A percentile compares a stretch with the other conserved stretches of the same genome.
Evolutionary conservation across 768 basidiomycete genomes (phyloP).

Genomic region (Boletus pseudo-olivaceus): DNA sequence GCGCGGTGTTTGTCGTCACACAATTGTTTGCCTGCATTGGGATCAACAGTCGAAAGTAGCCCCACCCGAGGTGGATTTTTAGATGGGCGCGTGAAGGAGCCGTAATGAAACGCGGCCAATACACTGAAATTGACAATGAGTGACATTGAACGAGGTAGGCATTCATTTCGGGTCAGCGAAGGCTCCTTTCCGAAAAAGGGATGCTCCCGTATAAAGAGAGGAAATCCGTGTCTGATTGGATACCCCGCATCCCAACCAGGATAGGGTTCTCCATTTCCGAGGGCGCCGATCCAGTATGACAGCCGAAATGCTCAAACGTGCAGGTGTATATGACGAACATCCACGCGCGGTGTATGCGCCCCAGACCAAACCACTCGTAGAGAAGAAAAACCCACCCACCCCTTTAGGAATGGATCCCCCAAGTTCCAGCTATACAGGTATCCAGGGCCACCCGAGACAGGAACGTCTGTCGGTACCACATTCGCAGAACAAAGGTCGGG

Average conservation of each 20-base stretch:
- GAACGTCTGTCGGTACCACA: constrained; percentile 62
- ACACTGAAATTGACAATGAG: constrained; percentile 42
- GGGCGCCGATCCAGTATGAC: background rate
- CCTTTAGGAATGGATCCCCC: constrained; percentile 72
- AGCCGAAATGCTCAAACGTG: background rate
- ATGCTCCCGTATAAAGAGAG: background rate
- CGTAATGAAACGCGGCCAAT: constrained; percentile 66
- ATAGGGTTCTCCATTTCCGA: background rate
- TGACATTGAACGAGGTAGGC: background rate
- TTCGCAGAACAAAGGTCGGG: constrained; percentile 49
- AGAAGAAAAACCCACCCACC: constrained; percentile 40
- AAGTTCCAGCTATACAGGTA: constrained; percentile 77
- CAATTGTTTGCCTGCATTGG: constrained; percentile 43
- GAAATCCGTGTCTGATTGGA: background rate
- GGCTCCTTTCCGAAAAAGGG: constrained; percentile 8
- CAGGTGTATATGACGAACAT: background rate
- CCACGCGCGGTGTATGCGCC: background rate
- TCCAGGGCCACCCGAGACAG: constrained; percentile 43
- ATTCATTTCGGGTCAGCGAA: constrained; percentile 13
- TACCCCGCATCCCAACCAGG: constrained; percentile 3
- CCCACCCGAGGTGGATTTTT: constrained; percentile 67
- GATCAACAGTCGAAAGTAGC: constrained; percentile 65
- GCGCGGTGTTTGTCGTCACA: constrained; percentile 35
- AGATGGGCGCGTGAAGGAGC: constrained; percentile 66
- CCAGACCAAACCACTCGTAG: background rate